Evolutionary conservation across 1,139 yeast species (phyloP).

Genomic region (Yarrowia galli): DNA sequence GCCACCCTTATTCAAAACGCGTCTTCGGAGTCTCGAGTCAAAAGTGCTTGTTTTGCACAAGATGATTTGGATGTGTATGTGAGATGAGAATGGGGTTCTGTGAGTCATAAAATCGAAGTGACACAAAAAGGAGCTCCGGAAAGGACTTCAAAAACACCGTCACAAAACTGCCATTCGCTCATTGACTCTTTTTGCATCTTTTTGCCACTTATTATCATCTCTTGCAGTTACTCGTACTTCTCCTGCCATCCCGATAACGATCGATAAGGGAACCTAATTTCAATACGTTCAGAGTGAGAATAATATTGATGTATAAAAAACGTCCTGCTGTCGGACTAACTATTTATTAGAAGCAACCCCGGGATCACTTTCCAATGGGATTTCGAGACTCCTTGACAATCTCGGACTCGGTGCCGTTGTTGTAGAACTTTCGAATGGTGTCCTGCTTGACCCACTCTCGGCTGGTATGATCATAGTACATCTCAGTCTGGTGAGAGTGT

Average conservation of each 20-base stretch:
- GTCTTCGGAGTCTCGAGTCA: background rate
- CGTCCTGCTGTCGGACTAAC: background rate
- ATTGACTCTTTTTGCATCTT: too few species aligned
- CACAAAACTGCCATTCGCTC: too few species aligned
- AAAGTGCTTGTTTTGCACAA: background rate
- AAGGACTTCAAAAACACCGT: too few species aligned
- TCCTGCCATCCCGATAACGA: slow-evolving; percentile 8
- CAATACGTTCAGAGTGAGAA: background rate
- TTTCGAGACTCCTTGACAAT: slow-evolving; percentile 32
- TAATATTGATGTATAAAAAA: background rate
- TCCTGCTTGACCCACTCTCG: slow-evolving; percentile 34
- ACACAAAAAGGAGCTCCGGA: too few species aligned
- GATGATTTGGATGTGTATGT: background rate
- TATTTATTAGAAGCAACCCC: background rate
- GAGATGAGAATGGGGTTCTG: background rate
- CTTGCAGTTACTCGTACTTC: too few species aligned
- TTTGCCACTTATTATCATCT: too few species aligned
- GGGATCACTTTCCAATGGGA: background rate
- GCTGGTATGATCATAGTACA: slow-evolving; percentile 25
- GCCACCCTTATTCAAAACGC: slow-evolving; percentile 5
- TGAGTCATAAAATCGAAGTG: too few species aligned
- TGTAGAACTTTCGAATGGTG: slow-evolving; percentile 30
- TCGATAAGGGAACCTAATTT: slow-evolving; percentile 14
- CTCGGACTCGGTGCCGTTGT: slow-evolving; percentile 36
- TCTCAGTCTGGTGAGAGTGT: slow-evolving; percentile 32